Base-by-base conservation (phyloP, 768 basidiomycete genomes). In the Mycena polygramma region DNA sequence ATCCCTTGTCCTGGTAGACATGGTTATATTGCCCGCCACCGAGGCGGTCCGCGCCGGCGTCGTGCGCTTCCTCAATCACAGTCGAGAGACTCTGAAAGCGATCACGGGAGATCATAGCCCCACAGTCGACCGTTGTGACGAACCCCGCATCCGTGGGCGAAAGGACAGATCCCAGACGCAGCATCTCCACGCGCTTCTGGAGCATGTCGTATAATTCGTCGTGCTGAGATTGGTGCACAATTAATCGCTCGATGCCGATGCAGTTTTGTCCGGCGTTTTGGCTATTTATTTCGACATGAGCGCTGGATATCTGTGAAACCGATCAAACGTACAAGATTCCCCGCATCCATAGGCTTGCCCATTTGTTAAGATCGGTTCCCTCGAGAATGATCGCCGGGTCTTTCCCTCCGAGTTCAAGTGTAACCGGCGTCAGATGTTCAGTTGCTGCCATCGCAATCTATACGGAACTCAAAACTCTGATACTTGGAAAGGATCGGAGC, bases 191-290 rank as follows among this genome's bases (percentile, higher is more conserved):
- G 19, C 92, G 88, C n/a, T 90, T 87, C 24, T 81, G 76, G 74
- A 98, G 85, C 24, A 90, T 85, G 4, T 84, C 82, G 73, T 91
- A 87, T 57, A 99, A 87, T 7, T 91, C 89, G 55, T 95, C 89
- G 74, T 96, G 93, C 75, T 95, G 92, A 0, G 86, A 85, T 0
- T 83, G 77, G 75, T 96, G 96, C 45, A 99, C 95, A 54, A 99
- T 88, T 73, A 99, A 87, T 2, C 96, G 90, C 79, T 99, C 97
- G 71, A 97, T 94, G 43, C 97, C 97, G 75, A 99, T 97, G 79
- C 97, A 99, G 76, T 98, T 98, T 82, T 98, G 97, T 24, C 97
- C 97, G 59, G 89, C 88, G 68, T 95, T 95, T 84, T 96, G 96
- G 85, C 95, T 96, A 76, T 49, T 26, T 22, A n/a, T 24, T 8